Base-by-base conservation (phyloP, 352 stramenopile species). In the Globisporangium barbulae region DNA sequence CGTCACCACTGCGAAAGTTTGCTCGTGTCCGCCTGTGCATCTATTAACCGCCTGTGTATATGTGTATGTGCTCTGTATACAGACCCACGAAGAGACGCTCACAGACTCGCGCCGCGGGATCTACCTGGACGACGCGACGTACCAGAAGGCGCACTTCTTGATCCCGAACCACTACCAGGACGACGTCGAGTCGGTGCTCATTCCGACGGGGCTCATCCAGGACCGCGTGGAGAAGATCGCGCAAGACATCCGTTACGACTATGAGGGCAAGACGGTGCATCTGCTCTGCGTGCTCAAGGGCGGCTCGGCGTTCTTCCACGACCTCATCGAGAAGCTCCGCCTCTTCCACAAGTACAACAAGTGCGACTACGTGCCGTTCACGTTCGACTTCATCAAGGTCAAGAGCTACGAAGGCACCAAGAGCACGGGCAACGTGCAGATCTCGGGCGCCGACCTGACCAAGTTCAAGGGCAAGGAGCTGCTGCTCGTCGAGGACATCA, bases 401-500 rank as follows among this genome's bases (percentile, higher is more conserved):
- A 98, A 97, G 74, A 98, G 90, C 57, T 99, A 99, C 75, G 90
- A 93, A 39, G 96, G 96, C 49, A 93, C 84, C 15, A 72, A 93
- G 60, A 96, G 87, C 50, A 97, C 88, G 28, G 95, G 95, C 64
- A 93, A 96, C 57, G 89, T 98, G 25, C 78, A 97, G 68, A 93
- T 98, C 61, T 92, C 81, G 9, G 90, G 89, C 25, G 85, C 83
- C 6, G 90, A 97, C 64, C 67, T 90, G 53, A 48, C 84, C 54
- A 93, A 97, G 62, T 92, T 97, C 68, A 83, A 89, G 65, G 89
- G 80, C 53, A 95, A 93, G 68, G 75, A 98, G 68, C 78, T 99
- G 54, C 73, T 99, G 47, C 73, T 99, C 8, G 90, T 99, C 7
- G 97, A 99, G 75, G 97, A 99, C 76, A 99, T 99, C 72, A 95